These are phyloP conservation scores for Lepidium africanum DNA, from an alignment of 345 rosid genomes.

Conservation along the genomic window DNA sequence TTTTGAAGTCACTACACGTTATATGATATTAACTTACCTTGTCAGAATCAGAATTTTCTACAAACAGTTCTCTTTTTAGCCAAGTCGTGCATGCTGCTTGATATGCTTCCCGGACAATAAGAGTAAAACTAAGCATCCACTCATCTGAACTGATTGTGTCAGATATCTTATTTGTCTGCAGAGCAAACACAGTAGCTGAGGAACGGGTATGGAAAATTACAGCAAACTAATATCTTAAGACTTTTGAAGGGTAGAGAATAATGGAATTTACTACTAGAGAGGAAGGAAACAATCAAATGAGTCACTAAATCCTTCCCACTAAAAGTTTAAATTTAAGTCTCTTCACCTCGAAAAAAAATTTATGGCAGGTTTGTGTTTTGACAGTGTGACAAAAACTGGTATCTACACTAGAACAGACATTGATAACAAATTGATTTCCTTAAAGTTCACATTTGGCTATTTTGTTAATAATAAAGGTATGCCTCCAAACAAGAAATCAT, in stretches of 20 bases:
- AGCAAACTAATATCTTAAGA: background rate
- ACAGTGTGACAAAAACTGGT: background rate
- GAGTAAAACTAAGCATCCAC: conserved; percentile 41
- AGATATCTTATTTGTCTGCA: conserved; percentile 49
- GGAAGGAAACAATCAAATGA: background rate
- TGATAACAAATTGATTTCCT: background rate
- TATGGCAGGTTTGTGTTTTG: background rate
- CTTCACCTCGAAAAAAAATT: no score
- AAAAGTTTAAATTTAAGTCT: background rate
- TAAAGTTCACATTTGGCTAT: background rate
- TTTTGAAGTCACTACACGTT: background rate
- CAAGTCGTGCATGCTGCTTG: conserved; percentile 52
- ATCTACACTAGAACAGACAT: background rate
- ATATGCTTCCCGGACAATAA: conserved; percentile 45
- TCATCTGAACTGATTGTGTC: conserved; percentile 33
- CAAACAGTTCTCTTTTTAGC: conserved; percentile 49
- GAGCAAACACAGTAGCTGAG: conserved; percentile 11
- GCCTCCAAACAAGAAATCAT: background rate
- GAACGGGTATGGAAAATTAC: background rate
- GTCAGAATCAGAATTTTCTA: conserved; percentile 35
- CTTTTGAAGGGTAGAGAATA: background rate
- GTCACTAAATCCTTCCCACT: background rate
- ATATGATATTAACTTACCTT: conserved; percentile 32
- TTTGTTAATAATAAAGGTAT: background rate
- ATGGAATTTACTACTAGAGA: background rate